phyloP scores from a whole-genome alignment of 2,329 filamentous ascomycete genomes.

The Trichoderma koningii region DNA sequence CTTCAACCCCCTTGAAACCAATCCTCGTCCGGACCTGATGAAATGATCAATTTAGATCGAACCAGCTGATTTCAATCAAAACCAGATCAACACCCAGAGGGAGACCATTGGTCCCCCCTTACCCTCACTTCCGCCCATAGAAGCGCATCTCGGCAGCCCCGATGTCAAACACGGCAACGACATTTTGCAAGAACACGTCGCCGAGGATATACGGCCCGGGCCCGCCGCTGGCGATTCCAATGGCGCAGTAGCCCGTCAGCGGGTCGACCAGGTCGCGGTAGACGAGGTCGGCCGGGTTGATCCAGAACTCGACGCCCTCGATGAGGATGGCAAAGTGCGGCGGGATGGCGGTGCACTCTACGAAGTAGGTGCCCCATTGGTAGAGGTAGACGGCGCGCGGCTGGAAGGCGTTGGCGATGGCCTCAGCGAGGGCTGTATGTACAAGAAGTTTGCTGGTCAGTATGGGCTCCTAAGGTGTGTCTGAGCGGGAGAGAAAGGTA shows the following conservation, averaged over 20 bases:
- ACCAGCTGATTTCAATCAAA: background rate
- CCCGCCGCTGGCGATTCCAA: slow-evolving; percentile 49
- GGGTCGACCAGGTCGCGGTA: slow-evolving; percentile 48
- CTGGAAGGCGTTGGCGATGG: slow-evolving; percentile 50
- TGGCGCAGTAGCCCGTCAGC: slow-evolving; percentile 51
- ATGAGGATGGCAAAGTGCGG: slow-evolving; percentile 51
- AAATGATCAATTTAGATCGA: too few species aligned
- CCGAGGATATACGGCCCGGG: slow-evolving; percentile 53
- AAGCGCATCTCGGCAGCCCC: slow-evolving; percentile 51
- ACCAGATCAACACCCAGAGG: background rate
- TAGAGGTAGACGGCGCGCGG: slow-evolving; percentile 51
- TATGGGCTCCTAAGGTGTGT: too few species aligned
- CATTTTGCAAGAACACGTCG: slow-evolving; percentile 54
- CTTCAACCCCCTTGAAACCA: too few species aligned
- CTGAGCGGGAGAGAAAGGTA: too few species aligned
- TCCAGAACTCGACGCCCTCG: slow-evolving; percentile 46
- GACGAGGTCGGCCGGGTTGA: slow-evolving; percentile 53
- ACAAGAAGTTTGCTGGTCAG: background rate
- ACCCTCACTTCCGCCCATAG: slow-evolving; percentile 36
- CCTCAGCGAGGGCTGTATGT: slow-evolving; percentile 47
- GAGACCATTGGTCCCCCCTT: too few species aligned
- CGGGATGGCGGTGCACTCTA: slow-evolving; percentile 49
- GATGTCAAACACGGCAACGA: slow-evolving; percentile 52
- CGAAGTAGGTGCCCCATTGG: slow-evolving; percentile 53
- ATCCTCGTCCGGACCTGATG: too few species aligned